Evolutionary conservation across 2,329 filamentous ascomycete genomes (phyloP).

Genomic region (Colletotrichum chrysophilum): DNA sequence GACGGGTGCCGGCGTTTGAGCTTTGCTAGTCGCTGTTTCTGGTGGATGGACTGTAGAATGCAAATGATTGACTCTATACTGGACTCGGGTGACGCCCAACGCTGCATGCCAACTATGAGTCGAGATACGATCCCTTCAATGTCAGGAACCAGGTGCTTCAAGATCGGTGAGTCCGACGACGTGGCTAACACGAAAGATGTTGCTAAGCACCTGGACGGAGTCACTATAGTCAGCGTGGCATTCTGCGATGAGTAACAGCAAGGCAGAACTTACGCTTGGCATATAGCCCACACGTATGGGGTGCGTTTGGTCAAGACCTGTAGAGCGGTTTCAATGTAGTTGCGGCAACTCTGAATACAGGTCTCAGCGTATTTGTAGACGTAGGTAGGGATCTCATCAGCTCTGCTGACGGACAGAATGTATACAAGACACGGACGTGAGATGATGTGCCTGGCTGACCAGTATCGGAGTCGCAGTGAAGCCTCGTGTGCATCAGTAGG

Average conservation of each 20-base stretch:
- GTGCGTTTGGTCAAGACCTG: neutral
- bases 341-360: neutral
- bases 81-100: neutral
- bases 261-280: neutral
- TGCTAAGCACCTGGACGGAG: neutral
- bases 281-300: neutral
- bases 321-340: neutral
- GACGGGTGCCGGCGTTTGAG: neutral
- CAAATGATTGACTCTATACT: neutral
- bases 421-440: too few relatives aligned
- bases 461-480: too few relatives aligned
- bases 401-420: too few relatives aligned
- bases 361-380: neutral
- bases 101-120: neutral
- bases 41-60: neutral
- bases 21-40: neutral
- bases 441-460: too few relatives aligned
- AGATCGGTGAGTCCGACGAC: neutral
- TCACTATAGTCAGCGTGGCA: neutral
- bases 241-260: neutral
- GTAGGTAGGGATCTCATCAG: too few relatives aligned
- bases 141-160: neutral
- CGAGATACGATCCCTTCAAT: neutral
- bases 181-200: neutral
- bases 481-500: too few relatives aligned